Evolutionary conservation across 2,329 filamentous ascomycete species (phyloP).

Genomic region (Sarocladium brachiariae): DNA sequence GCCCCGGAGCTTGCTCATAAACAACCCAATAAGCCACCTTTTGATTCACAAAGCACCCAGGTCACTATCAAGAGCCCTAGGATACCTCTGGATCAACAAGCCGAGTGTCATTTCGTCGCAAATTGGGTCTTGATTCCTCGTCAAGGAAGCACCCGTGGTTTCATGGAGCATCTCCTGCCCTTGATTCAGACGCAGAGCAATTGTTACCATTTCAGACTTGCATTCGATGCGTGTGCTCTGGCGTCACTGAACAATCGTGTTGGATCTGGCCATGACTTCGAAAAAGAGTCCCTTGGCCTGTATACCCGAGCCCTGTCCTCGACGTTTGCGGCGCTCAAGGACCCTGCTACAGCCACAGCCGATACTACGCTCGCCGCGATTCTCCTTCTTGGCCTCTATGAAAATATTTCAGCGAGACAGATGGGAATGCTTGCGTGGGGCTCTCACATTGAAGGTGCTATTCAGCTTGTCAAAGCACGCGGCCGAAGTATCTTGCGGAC

Average conservation of each 20-base stretch:
- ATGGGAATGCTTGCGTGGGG: conserved; percentile 53
- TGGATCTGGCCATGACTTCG: conserved; percentile 25
- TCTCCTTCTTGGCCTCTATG: conserved; percentile 53
- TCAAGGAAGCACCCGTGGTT: conserved; percentile 44
- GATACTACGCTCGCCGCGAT: conserved; percentile 55
- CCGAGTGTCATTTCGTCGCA: conserved; percentile 52
- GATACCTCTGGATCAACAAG: conserved; percentile 46
- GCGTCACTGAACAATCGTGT: conserved; percentile 49
- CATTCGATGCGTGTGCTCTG: conserved; percentile 54
- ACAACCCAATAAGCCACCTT: neutral
- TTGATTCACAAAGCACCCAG: conserved; percentile 12
- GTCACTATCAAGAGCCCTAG: conserved; percentile 12
- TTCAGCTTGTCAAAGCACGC: conserved; percentile 51
- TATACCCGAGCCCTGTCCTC: conserved; percentile 49
- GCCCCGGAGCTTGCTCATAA: neutral
- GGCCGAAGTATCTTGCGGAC: conserved; percentile 49
- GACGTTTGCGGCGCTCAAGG: conserved; percentile 46
- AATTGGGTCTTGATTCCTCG: conserved; percentile 52
- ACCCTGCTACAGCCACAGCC: conserved; percentile 40
- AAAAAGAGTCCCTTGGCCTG: conserved; percentile 37
- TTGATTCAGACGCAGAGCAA: conserved; percentile 39
- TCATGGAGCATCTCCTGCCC: conserved; percentile 53
- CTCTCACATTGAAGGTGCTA: conserved; percentile 58
- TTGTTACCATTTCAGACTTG: conserved; percentile 43
- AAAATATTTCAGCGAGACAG: conserved; percentile 50